Conservation (phyloP, 2,329 filamentous ascomycete species). For the Ceratocystis lukuohia region DNA sequence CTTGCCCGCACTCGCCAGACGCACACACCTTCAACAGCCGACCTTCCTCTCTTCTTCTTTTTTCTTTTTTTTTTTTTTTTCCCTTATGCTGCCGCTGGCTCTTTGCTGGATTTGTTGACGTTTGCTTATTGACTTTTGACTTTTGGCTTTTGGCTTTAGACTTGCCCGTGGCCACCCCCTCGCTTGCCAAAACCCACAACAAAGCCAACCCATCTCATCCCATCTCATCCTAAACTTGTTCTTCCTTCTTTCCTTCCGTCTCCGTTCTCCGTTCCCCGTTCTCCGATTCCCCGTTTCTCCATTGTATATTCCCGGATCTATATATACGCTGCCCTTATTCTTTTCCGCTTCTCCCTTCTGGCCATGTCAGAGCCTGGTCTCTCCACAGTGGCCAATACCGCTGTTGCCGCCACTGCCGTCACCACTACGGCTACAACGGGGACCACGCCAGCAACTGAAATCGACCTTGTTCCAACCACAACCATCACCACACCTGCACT, state of each 20-base stretch:
- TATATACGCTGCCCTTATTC: background rate
- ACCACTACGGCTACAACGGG: background rate
- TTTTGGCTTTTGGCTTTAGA: background rate
- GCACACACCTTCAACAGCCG: background rate
- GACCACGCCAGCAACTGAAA: background rate
- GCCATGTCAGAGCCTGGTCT: constrained; percentile 4
- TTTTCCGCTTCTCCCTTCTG: background rate
- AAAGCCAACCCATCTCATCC: background rate
- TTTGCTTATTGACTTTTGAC: background rate
- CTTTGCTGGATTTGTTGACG: background rate
- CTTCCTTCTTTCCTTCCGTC: too few species aligned
- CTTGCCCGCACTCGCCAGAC: background rate
- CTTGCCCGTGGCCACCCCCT: background rate
- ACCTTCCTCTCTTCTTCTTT: background rate
- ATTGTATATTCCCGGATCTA: background rate
- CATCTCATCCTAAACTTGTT: too few species aligned
- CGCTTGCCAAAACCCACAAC: background rate
- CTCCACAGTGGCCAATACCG: background rate
- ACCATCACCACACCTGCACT: constrained; percentile 27
- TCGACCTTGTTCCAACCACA: constrained; percentile 21
- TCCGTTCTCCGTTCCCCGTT: too few species aligned
- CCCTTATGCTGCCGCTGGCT: background rate
- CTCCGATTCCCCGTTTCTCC: background rate
- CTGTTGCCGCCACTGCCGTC: background rate
- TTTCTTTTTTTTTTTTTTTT: background rate